phyloP scores from a whole-genome alignment of 2,329 filamentous ascomycete species.

The Ceratocystis huliohia region DNA sequence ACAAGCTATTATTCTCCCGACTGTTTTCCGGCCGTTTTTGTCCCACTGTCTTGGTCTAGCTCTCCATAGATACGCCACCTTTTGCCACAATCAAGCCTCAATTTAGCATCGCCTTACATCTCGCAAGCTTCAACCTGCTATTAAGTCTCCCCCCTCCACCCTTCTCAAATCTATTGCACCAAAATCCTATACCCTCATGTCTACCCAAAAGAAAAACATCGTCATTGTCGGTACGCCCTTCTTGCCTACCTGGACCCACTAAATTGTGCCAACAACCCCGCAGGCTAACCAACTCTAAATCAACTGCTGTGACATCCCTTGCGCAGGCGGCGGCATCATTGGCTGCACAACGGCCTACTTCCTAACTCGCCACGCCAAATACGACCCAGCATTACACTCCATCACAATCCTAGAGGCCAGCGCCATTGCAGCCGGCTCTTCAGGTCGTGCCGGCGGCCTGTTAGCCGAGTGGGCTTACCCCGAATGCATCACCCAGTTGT shows the following conservation, averaged over 20 bases:
- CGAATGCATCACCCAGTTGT: slow-evolving; percentile 66
- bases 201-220: slow-evolving; percentile 31
- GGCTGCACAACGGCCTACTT: slow-evolving; percentile 87
- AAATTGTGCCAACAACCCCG: background rate
- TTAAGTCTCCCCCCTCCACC: background rate
- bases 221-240: slow-evolving; percentile 36
- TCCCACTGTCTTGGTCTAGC: background rate
- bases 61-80: background rate
- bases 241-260: background rate
- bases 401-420: slow-evolving; percentile 82
- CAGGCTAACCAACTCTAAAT: slow-evolving; percentile 17
- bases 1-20: background rate
- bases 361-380: slow-evolving; percentile 72
- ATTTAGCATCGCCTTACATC: background rate
- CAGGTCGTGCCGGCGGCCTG: slow-evolving; percentile 86
- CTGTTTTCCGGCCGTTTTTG: background rate
- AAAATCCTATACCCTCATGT: background rate
- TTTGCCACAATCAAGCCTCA: background rate
- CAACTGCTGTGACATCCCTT: background rate
- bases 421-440: slow-evolving; percentile 77
- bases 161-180: background rate
- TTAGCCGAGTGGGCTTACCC: slow-evolving; percentile 90
- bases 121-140: background rate
- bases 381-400: slow-evolving; percentile 58
- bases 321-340: slow-evolving; percentile 75